Base-by-base conservation (phyloP, 495 filamentous ascomycete species). In the Penicillium salamii region DNA sequence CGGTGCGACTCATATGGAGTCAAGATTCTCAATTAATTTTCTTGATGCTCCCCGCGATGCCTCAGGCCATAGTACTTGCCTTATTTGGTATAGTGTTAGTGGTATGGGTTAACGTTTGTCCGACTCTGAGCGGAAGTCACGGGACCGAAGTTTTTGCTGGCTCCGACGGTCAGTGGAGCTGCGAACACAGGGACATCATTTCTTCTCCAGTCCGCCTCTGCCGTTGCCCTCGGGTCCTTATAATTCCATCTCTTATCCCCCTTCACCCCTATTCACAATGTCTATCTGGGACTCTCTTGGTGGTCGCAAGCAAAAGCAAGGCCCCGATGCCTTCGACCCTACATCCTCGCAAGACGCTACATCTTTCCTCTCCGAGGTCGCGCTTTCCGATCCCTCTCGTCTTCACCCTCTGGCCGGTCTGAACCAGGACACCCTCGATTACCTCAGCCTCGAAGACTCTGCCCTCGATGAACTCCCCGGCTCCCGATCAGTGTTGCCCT, bases 331-430 rank as follows among this genome's bases (percentile, higher is more conserved):
- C 62, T 89, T 87, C 70, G 83, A 91, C 68, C 79, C 88, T 14
- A 68, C 78, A 48, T 76, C 82, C 46, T 80, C 79, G 28, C 85
- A 86, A 68, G 90, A 93, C 72, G 85, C 89, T 50, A 84, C 87
- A 53, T 85, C 87, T 33, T 95, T 97, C 73, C 77, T 96, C 40
- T 80, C 77, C 54, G 77, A 75, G 55, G 79, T 84, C 48, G 67
- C 82, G 21, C 80, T 87, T 52, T 78, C 88, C 56, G 95, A 98
- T 68, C 90, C 95, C 4, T 82, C 90, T 41, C 74, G 80, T 62
- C 80, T 98, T 47, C 91, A 97, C 68, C 95, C 93, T n/a, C 81
- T 98, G 44, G 90, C 93, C 35, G 93, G 92, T 55, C 74, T 98
- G 42, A 89, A 96, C 74, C 87, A 90, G 72, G 85, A 93, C 42